Evolutionary conservation across 139 green algal genomes (phyloP).

Genomic region (Chlamydomonas schloesseri): DNA sequence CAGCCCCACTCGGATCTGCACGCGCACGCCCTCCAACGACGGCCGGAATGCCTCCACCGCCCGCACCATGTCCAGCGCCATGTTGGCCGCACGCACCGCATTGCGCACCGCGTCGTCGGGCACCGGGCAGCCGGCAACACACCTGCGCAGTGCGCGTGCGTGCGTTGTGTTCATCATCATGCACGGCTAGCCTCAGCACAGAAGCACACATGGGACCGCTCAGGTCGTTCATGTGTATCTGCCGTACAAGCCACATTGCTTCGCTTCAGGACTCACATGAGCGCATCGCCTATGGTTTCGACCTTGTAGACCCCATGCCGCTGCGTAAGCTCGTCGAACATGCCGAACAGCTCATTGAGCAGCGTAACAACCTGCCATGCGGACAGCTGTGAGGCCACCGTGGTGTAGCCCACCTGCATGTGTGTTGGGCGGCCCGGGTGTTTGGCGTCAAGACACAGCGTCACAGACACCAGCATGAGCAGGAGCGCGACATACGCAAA

Average conservation of each 20-base stretch:
- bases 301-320: conserved; percentile 42
- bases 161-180: not conserved
- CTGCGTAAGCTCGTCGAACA: conserved; percentile 26
- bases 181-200: not conserved
- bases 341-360: conserved; percentile 43
- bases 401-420: not conserved
- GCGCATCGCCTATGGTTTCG: not conserved
- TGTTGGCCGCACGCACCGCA: conserved; percentile 9
- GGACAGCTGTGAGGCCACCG: not conserved
- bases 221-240: not conserved
- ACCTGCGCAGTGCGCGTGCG: not conserved
- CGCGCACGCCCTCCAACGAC: not conserved
- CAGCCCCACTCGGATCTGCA: conserved; percentile 31
- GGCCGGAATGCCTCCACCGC: not conserved
- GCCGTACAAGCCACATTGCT: not conserved
- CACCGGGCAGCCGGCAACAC: conserved; percentile 29
- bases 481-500: no score
- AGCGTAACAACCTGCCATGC: conserved; percentile 29
- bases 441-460: not conserved
- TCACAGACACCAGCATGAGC: not conserved
- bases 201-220: no score
- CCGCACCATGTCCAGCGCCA: conserved; percentile 35
- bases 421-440: not conserved
- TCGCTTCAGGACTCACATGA: not conserved
- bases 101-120: not conserved